These are phyloP conservation scores for Debaryomycetaceae sp. DNA, from an alignment of 1,139 yeast genomes.

Conservation along the genomic window DNA sequence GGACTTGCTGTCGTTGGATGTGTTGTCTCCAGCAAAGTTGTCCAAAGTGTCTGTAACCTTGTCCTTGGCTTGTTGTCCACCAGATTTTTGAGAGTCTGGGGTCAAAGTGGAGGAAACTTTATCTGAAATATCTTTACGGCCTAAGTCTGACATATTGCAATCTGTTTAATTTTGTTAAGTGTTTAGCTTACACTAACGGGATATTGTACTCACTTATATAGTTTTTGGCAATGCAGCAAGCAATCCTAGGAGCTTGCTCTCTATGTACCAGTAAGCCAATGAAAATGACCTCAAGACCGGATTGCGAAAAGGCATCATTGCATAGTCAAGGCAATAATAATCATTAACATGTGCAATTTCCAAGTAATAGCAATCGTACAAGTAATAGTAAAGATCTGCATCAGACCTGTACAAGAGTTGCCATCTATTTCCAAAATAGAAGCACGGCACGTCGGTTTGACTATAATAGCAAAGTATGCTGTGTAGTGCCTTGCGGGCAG, in stretches of 20 bases:
- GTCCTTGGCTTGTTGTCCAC: conserved; percentile 37
- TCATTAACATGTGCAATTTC: too few relatives aligned
- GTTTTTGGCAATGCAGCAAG: neutral
- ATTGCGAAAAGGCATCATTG: too few relatives aligned
- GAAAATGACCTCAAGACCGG: too few relatives aligned
- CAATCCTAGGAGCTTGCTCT: neutral
- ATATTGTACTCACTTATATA: conserved; percentile 1
- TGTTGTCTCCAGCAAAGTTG: conserved; percentile 33
- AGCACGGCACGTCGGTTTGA: neutral
- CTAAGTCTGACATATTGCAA: conserved; percentile 37
- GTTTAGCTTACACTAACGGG: neutral
- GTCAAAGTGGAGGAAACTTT: conserved; percentile 34
- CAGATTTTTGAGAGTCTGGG: conserved; percentile 43
- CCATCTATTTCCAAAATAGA: neutral
- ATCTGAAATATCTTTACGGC: conserved; percentile 44
- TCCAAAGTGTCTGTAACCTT: conserved; percentile 32
- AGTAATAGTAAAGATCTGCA: too few relatives aligned
- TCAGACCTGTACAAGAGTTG: too few relatives aligned
- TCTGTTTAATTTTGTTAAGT: conserved; percentile 3
- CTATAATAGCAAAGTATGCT: too few relatives aligned
- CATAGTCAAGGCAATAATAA: too few relatives aligned
- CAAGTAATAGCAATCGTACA: too few relatives aligned
- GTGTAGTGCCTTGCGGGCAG: too few relatives aligned
- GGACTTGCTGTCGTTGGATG: conserved; percentile 34
- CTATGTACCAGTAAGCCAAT: too few relatives aligned